phyloP scores from a whole-genome alignment of 495 filamentous ascomycete genomes.

The Hyaloscypha variabilis region DNA sequence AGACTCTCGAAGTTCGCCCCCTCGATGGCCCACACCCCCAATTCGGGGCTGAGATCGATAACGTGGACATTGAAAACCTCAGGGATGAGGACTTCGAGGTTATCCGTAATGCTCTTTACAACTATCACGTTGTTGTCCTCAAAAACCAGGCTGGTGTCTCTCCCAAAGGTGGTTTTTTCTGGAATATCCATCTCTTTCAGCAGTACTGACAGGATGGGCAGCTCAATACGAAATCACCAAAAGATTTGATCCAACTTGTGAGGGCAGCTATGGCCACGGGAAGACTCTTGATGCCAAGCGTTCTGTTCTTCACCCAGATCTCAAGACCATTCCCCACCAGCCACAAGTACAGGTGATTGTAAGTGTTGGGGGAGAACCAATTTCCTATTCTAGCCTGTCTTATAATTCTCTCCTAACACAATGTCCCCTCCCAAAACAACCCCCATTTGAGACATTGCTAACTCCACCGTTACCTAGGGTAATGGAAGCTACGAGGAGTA shows the following conservation, averaged over 20 bases:
- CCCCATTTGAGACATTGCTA: no score
- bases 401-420: no score
- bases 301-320: constrained; percentile 72
- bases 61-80: constrained; percentile 61
- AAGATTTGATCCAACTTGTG: constrained; percentile 66
- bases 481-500: constrained; percentile 67
- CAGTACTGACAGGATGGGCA: background rate
- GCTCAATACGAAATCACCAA: constrained; percentile 72
- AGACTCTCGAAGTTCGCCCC: constrained; percentile 40
- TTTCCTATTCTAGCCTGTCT: no score
- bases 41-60: constrained; percentile 59
- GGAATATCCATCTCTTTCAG: background rate
- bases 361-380: no score
- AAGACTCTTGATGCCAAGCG: constrained; percentile 64
- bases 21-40: constrained; percentile 47
- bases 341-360: constrained; percentile 79
- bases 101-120: constrained; percentile 63
- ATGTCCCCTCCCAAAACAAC: no score
- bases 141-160: constrained; percentile 64
- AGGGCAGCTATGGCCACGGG: constrained; percentile 68
- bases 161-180: constrained; percentile 39
- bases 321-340: constrained; percentile 78
- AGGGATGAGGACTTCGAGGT: constrained; percentile 60
- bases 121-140: constrained; percentile 65
- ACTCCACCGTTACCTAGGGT: no score